These are phyloP conservation scores for Pseudocercospora pini-densiflorae DNA, from an alignment of 2,329 filamentous ascomycete species.

Conservation along the genomic window DNA sequence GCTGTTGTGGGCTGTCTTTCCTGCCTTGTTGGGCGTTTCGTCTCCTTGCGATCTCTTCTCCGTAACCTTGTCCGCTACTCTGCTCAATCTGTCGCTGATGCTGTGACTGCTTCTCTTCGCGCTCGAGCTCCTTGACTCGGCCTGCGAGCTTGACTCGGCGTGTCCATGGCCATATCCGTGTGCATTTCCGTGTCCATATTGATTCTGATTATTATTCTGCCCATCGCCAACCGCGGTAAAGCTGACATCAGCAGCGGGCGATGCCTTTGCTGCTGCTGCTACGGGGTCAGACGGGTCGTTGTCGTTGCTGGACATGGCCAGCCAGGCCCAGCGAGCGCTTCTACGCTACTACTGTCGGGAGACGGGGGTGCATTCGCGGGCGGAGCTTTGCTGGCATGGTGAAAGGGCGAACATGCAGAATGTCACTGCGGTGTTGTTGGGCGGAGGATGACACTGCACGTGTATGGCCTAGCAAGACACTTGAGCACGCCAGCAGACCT, in stretches of 20 bases:
- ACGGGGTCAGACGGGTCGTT: conserved; percentile 16
- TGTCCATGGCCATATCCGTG: conserved; percentile 14
- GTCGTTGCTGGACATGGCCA: conserved; percentile 29
- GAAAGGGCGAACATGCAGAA: neutral
- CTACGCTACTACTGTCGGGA: neutral
- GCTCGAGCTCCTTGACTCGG: conserved; percentile 32
- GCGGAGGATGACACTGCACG: neutral
- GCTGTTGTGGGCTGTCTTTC: conserved; percentile 17
- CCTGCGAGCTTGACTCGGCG: conserved; percentile 34
- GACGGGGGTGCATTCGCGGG: conserved; percentile 2
- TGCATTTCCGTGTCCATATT: neutral
- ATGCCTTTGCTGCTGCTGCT: conserved; percentile 17
- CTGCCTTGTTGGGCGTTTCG: conserved; percentile 10
- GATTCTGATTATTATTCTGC: neutral
- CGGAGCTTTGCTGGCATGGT: conserved; percentile 15
- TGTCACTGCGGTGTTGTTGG: neutral
- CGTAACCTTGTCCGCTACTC: neutral
- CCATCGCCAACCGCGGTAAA: conserved; percentile 27
- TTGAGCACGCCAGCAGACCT: conserved; percentile 2
- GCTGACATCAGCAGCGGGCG: conserved; percentile 34
- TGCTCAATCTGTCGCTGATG: conserved; percentile 17
- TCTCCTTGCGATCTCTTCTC: conserved; percentile 13
- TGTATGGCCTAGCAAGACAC: neutral
- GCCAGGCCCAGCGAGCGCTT: conserved; percentile 12
- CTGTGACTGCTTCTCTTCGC: conserved; percentile 22